Percentiles rank a stretch among this genome's conserved stretches.
Conservation (phyloP, 495 filamentous ascomycete species). For the Parathielavia appendiculata region DNA sequence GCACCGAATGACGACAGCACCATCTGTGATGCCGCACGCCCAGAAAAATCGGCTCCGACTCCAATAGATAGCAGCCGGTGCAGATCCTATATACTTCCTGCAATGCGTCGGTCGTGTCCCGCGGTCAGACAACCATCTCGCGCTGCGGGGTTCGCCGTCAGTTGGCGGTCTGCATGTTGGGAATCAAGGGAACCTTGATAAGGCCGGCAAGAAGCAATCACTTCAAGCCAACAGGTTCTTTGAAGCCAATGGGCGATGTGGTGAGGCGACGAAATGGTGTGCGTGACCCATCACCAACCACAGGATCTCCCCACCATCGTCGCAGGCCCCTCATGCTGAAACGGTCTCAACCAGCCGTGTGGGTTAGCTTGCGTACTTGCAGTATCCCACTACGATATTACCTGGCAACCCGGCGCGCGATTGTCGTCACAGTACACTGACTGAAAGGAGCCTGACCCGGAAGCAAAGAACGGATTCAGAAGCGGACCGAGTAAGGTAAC, state of each 20-base stretch:
- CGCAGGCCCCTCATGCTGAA: slow-evolving; percentile 7
- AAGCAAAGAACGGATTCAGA: too few species aligned
- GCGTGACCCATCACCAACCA: slow-evolving; percentile 8
- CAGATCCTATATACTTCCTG: slow-evolving; percentile 10
- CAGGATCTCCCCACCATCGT: neutral
- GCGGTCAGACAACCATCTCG: slow-evolving; percentile 4
- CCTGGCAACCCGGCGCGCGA: neutral
- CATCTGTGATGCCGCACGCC: neutral
- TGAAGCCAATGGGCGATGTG: neutral
- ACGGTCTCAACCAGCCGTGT: neutral
- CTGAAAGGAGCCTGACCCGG: too few species aligned
- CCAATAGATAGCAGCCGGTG: slow-evolving; percentile 6
- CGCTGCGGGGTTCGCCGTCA: slow-evolving; percentile 4
- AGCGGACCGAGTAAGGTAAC: too few species aligned
- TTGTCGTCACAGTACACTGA: too few species aligned
- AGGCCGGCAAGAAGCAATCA: neutral
- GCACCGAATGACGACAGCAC: slow-evolving; percentile 7
- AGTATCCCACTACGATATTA: too few species aligned
- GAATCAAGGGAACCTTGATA: slow-evolving; percentile 2
- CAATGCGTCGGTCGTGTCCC: neutral
- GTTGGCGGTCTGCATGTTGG: slow-evolving; percentile 6
- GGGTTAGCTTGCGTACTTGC: neutral
- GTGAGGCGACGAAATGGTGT: neutral
- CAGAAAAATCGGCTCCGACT: neutral
- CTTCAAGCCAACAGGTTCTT: neutral